phyloP scores from a whole-genome alignment of 148 eudicot genomes.

The Talinum fruticosum region DNA sequence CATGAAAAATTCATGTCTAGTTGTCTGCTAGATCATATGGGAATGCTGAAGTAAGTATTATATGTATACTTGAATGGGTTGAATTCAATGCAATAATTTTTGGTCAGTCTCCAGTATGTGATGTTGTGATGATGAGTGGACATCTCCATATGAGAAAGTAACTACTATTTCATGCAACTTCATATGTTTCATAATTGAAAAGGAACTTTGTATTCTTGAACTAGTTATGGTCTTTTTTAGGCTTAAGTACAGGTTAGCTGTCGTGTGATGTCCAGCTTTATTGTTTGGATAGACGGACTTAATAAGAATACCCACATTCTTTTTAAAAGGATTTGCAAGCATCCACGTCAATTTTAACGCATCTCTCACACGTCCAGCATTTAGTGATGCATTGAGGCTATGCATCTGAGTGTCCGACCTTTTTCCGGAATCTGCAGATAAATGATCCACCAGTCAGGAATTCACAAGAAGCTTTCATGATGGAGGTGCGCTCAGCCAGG shows the following conservation, averaged over 20 bases:
- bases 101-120: neutral
- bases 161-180: no score
- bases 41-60: neutral
- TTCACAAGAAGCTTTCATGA: constrained; percentile 86
- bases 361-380: neutral
- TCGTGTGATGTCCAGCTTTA: no score
- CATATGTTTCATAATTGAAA: neutral
- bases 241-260: neutral
- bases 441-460: constrained; percentile 86
- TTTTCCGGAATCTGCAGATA: constrained; percentile 40
- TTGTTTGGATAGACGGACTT: neutral
- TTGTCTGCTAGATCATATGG: neutral
- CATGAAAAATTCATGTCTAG: neutral
- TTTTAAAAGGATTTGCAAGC: neutral
- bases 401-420: neutral
- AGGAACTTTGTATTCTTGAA: neutral
- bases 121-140: neutral
- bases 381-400: neutral
- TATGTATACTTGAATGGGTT: neutral
- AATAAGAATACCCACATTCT: neutral
- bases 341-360: neutral
- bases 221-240: neutral
- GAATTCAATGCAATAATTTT: neutral
- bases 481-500: constrained; percentile 93
- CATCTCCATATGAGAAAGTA: no score